Base-by-base conservation (phyloP, 2,329 filamentous ascomycete species). In the Graphilbum ipis-grandicollis region DNA sequence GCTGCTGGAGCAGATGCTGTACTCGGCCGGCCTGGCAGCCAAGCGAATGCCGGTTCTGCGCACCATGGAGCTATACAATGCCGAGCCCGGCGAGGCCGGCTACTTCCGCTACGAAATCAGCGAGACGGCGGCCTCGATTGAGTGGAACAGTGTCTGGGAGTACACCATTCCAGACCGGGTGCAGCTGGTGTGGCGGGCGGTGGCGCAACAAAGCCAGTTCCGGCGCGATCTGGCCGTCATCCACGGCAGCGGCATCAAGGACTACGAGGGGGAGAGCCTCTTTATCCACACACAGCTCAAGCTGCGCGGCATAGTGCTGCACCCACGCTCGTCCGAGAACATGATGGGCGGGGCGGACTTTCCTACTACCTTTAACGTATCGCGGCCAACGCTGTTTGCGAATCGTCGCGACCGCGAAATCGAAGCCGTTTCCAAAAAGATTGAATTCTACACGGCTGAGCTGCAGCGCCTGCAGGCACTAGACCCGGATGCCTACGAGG, bases 51-150 rank as follows among this genome's bases (percentile, higher is more conserved):
- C 50, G 4, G 35, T 33, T 21, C 36, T 52, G 31, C 39, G 42
- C 18, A 32, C 47, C 17, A 41, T 52, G 41, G 50, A 51, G 40
- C 33, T 52, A 3, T 52, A 47, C 35, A 49, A 48, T 37, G 47
- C 44, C n/a, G 47, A 43, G 30, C 34, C 37, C 17, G 39, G 38
- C 31, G 44, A 44, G 31, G 48, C 43, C 17, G 50, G 44, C 29
- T 43, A 47, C 19, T 52, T 52, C 45, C 46, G 47, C 31, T 52
- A 50, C 39, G 35, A 28, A 28, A 28, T 41, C 22, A 43, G 43
- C 18, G 26, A 34, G 34, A 29, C 35, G 12, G 35, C 26, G 19
- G 40, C 41, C 19, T 15, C 40, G 9, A 33, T 46, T 13, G 33
- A 31, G 19, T 48, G 46, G 46, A 33, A 39, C 19, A 39, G 43